Percentiles rank a stretch among this genome's conserved stretches.
These are phyloP conservation scores for Gymnopilus dilepis DNA, from an alignment of 768 basidiomycete species.

Conservation along the genomic window DNA sequence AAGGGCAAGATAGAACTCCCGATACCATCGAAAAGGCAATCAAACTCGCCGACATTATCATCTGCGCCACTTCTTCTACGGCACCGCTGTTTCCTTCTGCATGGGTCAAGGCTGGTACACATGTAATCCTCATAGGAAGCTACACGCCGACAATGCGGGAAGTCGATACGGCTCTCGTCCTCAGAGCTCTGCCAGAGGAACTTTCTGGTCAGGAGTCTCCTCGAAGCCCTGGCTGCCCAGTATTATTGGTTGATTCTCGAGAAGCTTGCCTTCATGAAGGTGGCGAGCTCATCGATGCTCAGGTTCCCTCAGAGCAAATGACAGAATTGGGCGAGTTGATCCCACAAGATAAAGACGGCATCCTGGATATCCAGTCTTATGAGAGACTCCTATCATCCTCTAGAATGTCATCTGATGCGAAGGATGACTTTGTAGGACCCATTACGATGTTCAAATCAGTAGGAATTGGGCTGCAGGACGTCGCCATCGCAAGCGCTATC, in stretches of 20 bases:
- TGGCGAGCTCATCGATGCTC: conserved; percentile 77
- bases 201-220: neutral
- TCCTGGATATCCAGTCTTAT: conserved; percentile 13
- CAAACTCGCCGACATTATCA: conserved; percentile 55
- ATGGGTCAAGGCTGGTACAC: conserved; percentile 66
- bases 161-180: conserved; percentile 62
- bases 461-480: conserved; percentile 87
- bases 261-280: conserved; percentile 77
- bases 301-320: conserved; percentile 43
- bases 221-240: conserved; percentile 17
- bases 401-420: neutral
- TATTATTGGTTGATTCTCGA: conserved; percentile 76
- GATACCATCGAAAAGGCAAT: conserved; percentile 36
- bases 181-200: conserved; percentile 45
- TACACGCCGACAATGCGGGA: conserved; percentile 86
- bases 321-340: conserved; percentile 77
- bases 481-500: conserved; percentile 76
- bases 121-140: conserved; percentile 80
- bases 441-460: conserved; percentile 90
- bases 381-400: conserved; percentile 1
- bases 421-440: conserved; percentile 39
- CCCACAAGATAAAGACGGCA: conserved; percentile 19
- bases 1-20: conserved; percentile 18
- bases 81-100: conserved; percentile 70
- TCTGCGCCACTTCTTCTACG: conserved; percentile 79